Conservation (phyloP, 2,329 filamentous ascomycete genomes). For the Ceratocystis alfenasii region DNA sequence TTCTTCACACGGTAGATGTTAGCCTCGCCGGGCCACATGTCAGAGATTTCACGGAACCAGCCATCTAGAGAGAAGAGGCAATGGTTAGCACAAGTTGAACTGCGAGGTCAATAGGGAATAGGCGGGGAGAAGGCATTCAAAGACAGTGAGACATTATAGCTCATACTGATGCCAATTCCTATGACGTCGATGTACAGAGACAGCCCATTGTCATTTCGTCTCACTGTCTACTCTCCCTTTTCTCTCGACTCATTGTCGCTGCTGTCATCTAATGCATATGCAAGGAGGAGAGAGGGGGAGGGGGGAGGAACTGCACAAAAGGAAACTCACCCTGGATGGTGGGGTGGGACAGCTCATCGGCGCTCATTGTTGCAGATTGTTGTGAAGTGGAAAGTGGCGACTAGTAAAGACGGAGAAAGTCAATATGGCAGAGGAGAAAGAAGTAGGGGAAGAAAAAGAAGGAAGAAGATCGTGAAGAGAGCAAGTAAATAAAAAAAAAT, state of each 20-base stretch:
- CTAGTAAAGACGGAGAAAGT: neutral
- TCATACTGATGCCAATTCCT: neutral
- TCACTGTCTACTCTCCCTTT: neutral
- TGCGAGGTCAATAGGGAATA: neutral
- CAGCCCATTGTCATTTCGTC: constrained; percentile 1
- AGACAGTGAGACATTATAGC: too few relatives aligned
- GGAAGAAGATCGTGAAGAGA: neutral
- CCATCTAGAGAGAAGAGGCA: constrained; percentile 54
- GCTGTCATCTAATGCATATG: neutral
- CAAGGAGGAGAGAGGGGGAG: neutral
- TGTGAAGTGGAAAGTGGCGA: neutral
- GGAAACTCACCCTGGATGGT: constrained; percentile 45
- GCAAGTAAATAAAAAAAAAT: constrained; percentile 11
- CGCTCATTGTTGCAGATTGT: constrained; percentile 33
- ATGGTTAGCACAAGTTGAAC: constrained; percentile 10
- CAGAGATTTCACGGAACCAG: constrained; percentile 98
- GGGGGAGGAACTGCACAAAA: neutral
- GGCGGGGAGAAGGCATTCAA: neutral
- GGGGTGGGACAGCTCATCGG: constrained; percentile 40
- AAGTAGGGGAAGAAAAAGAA: neutral
- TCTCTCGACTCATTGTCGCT: neutral
- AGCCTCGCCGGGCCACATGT: constrained; percentile 99
- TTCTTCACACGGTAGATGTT: constrained; percentile 98
- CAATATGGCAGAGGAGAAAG: neutral
- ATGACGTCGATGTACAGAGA: neutral